Base-by-base conservation (phyloP, 495 filamentous ascomycete species). In the Penicillium bialowiezense region DNA sequence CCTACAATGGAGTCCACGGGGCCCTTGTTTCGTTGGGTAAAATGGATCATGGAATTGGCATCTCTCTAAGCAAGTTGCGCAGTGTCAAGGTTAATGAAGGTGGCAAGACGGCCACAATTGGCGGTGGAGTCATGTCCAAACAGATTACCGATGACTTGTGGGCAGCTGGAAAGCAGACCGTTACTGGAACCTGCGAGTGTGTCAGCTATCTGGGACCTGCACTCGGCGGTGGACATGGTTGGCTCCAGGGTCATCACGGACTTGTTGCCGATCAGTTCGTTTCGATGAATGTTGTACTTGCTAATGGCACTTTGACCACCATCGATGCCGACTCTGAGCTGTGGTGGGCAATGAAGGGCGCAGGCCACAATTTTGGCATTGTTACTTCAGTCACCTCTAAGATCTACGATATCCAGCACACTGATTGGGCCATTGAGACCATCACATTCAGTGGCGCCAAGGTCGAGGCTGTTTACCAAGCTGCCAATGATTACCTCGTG, bases 341-440 rank as follows among this genome's bases (percentile, higher is more conserved):
- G 41, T 83, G 65, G 58, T 83, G 79, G 77, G 81, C 70, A 7
- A 56, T 86, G 42, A 65, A 68, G 37, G 83, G 83, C 4, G 82
- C 80, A 26, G 81, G 82, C 5, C 76, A 81, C 56, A 84, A 85
- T 60, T 85, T 84, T 46, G 82, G 81, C 40, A 78, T 85, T 56
- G 74, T 86, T 19, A 68, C 69, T 10, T 74, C 69, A 7, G 56
- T 76, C 24, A 74, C 68, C 18, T 53, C 54, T 33, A 76, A 76
- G 59, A 65, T 80, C 38, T 79, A 76, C 58, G 71, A 77, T 26
- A 64, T 67, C 32, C 24, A 65, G 44, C 23, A 71, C 35, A 41
- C 29, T 2, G 55, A 72, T 41, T 79, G 70, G 68, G 63, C 72
- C 10, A 72, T 73, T 26, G 67, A 68, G 40, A 74, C 67, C 0